Conservation (phyloP, 352 stramenopile genomes). For the Pythium insidiosum region DNA sequence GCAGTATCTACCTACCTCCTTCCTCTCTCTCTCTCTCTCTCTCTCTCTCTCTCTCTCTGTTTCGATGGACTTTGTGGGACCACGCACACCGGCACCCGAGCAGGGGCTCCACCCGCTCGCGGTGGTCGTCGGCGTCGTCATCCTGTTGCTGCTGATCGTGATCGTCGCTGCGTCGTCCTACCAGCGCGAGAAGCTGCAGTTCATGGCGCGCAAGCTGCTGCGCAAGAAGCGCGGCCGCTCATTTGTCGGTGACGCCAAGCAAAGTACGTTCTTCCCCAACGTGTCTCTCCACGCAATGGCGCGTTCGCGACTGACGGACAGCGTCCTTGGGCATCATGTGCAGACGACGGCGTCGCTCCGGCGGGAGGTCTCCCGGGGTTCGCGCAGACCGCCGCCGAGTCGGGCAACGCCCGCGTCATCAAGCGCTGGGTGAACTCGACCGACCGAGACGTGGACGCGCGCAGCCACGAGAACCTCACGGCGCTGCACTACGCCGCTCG, state of each 20-base stretch:
- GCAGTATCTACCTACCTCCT: no score
- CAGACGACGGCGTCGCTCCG: conserved; percentile 18
- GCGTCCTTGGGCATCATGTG: no score
- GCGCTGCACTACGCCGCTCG: conserved; percentile 69
- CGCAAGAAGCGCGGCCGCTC: conserved; percentile 52
- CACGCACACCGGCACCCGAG: conserved; percentile 2
- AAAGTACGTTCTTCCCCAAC: conserved; percentile 18
- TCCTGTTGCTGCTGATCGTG: conserved; percentile 51
- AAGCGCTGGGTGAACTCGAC: conserved; percentile 79
- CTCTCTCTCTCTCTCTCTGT: no score
- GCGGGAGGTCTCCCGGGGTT: conserved; percentile 52
- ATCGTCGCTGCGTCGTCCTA: conserved; percentile 66
- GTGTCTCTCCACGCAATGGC: no score
- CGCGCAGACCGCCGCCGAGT: conserved; percentile 50
- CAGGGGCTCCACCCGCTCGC: conserved; percentile 55
- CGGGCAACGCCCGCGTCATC: conserved; percentile 67
- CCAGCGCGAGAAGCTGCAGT: conserved; percentile 68
- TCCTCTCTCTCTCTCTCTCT: no score
- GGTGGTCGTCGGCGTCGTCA: conserved; percentile 48
- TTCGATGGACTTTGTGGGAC: no score
- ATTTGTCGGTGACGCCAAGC: conserved; percentile 32
- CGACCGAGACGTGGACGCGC: conserved; percentile 49
- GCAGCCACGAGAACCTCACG: conserved; percentile 72
- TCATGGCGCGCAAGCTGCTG: conserved; percentile 74
- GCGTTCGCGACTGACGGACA: no score